Evolutionary conservation across 1,284 basidiomycete genomes (phyloP).

Genomic region (Apiotrichum gamsii): DNA sequence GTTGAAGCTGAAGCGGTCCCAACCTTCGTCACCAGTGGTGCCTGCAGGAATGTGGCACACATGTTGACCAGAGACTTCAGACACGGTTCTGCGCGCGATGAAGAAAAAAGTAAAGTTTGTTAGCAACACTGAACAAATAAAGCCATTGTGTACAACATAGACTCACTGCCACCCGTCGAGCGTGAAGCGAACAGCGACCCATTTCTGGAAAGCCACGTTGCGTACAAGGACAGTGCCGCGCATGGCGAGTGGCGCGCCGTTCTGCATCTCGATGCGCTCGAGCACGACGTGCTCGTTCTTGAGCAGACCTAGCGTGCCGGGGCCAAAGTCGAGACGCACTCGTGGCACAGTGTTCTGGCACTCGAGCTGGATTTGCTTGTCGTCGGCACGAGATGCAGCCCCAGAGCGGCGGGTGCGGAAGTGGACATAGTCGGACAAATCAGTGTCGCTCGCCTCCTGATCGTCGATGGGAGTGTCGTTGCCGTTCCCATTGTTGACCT

Average conservation of each 20-base stretch:
- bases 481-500: too few species aligned
- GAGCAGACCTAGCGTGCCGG: slow-evolving; percentile 34
- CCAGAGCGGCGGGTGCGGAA: slow-evolving; percentile 42
- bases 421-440: slow-evolving; percentile 43
- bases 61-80: slow-evolving; percentile 50
- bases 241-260: slow-evolving; percentile 30
- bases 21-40: slow-evolving; percentile 45
- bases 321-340: slow-evolving; percentile 43
- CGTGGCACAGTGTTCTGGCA: slow-evolving; percentile 38
- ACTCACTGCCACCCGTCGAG: slow-evolving; percentile 54
- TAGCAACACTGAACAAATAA: not conserved
- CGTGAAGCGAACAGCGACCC: slow-evolving; percentile 53
- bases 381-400: slow-evolving; percentile 14
- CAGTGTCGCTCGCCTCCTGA: slow-evolving; percentile 44
- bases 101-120: not conserved
- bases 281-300: slow-evolving; percentile 40
- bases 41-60: slow-evolving; percentile 44
- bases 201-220: slow-evolving; percentile 54
- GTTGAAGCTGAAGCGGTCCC: slow-evolving; percentile 50
- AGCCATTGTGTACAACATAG: too few species aligned
- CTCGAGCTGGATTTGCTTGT: slow-evolving; percentile 27
- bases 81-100: slow-evolving; percentile 47
- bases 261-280: slow-evolving; percentile 40
- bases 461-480: slow-evolving; percentile 37
- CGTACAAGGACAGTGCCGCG: slow-evolving; percentile 51